These are phyloP conservation scores for Ulmus americana DNA, from an alignment of 331 rosid genomes.

Conservation along the genomic window DNA sequence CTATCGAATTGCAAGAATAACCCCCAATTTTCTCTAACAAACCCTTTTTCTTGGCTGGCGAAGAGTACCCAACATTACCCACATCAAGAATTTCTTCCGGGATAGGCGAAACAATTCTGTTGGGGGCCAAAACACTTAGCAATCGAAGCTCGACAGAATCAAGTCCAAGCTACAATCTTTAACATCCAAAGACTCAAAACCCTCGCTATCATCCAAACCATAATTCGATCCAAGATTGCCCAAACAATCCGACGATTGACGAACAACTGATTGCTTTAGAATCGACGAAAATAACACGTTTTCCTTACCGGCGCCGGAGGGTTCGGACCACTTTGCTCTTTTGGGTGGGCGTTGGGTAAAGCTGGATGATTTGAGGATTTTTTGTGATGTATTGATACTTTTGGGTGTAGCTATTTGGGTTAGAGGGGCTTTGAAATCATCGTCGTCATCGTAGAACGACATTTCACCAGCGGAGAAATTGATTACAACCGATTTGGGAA, in stretches of 20 bases:
- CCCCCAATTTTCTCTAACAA: constrained; percentile 26
- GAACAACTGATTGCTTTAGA: too few species aligned
- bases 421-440: constrained; percentile 56
- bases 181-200: constrained; percentile 3
- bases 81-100: not conserved
- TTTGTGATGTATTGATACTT: constrained; percentile 7
- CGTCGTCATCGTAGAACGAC: constrained; percentile 22
- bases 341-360: constrained; percentile 29
- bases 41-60: constrained; percentile 21
- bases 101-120: not conserved
- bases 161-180: constrained; percentile 48
- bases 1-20: constrained; percentile 55
- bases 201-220: constrained; percentile 2
- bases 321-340: constrained; percentile 33
- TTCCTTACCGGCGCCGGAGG: constrained; percentile 15
- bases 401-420: constrained; percentile 34
- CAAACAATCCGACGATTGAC: not conserved
- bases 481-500: too few species aligned
- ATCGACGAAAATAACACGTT: not conserved
- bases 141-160: constrained; percentile 49
- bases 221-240: not conserved
- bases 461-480: not conserved
- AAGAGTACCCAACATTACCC: constrained; percentile 14
- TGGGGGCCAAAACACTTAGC: not conserved
- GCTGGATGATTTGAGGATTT: constrained; percentile 23